These are phyloP conservation scores for Verticillium dahliae DNA, from an alignment of 2,329 filamentous ascomycete species.

Conservation along the genomic window DNA sequence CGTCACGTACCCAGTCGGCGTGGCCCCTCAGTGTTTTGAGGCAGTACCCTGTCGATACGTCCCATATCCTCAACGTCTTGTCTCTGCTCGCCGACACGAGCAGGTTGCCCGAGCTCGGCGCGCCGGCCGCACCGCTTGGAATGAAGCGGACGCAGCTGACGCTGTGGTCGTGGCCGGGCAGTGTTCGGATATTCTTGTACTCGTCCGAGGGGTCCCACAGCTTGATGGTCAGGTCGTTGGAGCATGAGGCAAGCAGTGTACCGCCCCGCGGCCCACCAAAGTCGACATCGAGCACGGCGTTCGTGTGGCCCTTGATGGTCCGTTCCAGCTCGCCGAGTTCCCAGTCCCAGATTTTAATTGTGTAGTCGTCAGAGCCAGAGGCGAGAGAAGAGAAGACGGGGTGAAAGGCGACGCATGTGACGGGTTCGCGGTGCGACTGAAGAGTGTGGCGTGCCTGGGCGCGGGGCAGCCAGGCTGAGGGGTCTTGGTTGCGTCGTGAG, in stretches of 20 bases:
- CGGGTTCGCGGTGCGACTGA: slow-evolving; percentile 72
- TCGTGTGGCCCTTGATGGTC: slow-evolving; percentile 89
- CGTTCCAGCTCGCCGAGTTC: slow-evolving; percentile 84
- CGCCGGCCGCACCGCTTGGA: slow-evolving; percentile 72
- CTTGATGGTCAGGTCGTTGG: slow-evolving; percentile 87
- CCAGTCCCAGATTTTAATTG: slow-evolving; percentile 98
- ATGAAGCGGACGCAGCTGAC: slow-evolving; percentile 86
- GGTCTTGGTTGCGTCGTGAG: slow-evolving; percentile 75
- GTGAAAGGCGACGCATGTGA: slow-evolving; percentile 88
- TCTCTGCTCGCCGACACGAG: slow-evolving; percentile 83
- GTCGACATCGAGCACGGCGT: slow-evolving; percentile 80
- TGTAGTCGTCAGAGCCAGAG: slow-evolving; percentile 85
- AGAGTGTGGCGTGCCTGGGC: slow-evolving; percentile 75
- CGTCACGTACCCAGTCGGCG: slow-evolving; percentile 84
- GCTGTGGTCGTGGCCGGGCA: slow-evolving; percentile 88
- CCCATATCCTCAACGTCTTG: slow-evolving; percentile 82
- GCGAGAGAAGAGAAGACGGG: slow-evolving; percentile 86
- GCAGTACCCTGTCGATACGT: slow-evolving; percentile 87
- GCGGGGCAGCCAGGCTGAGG: slow-evolving; percentile 78
- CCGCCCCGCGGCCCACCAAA: slow-evolving; percentile 80
- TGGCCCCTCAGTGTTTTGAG: slow-evolving; percentile 86
- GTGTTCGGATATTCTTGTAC: slow-evolving; percentile 90
- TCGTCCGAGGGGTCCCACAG: slow-evolving; percentile 89
- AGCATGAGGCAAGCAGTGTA: slow-evolving; percentile 66
- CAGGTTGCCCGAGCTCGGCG: slow-evolving; percentile 74